These are phyloP conservation scores for Fusarium pilosicola DNA, from an alignment of 2,329 filamentous ascomycete species.

Conservation along the genomic window DNA sequence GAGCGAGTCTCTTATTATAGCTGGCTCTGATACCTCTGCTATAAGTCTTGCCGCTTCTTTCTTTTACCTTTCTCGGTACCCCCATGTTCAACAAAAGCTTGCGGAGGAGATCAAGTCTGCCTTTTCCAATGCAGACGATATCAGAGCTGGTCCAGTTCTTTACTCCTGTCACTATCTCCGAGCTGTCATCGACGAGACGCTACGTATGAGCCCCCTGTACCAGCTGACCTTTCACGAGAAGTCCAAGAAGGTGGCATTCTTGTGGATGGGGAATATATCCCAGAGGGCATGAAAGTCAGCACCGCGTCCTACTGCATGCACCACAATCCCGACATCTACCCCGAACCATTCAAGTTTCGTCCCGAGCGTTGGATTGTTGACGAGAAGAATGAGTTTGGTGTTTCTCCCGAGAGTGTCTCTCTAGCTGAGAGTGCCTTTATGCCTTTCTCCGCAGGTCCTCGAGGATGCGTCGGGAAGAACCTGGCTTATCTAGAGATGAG, in stretches of 20 bases:
- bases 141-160: slow-evolving; percentile 11
- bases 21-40: slow-evolving; percentile 35
- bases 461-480: slow-evolving; percentile 31
- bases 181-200: slow-evolving; percentile 39
- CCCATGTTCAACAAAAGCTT: slow-evolving; percentile 14
- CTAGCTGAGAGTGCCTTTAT: slow-evolving; percentile 16
- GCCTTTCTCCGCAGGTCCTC: slow-evolving; percentile 26
- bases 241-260: slow-evolving; percentile 26
- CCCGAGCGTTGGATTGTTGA: slow-evolving; percentile 33
- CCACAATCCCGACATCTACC: slow-evolving; percentile 21
- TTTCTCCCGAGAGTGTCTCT: slow-evolving; percentile 1
- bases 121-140: slow-evolving; percentile 18
- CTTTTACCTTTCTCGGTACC: slow-evolving; percentile 34
- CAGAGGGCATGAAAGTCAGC: slow-evolving; percentile 27
- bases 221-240: slow-evolving; percentile 29
- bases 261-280: slow-evolving; percentile 26
- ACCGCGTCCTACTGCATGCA: slow-evolving; percentile 22
- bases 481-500: slow-evolving; percentile 35
- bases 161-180: slow-evolving; percentile 39
- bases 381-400: neutral
- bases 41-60: slow-evolving; percentile 26
- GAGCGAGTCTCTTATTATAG: slow-evolving; percentile 38
- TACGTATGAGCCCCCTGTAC: slow-evolving; percentile 40
- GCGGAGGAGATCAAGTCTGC: slow-evolving; percentile 11
- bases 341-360: slow-evolving; percentile 22